Evolutionary conservation across 2,329 filamentous ascomycete species (phyloP).

Genomic region (Sarocladium oryzae): DNA sequence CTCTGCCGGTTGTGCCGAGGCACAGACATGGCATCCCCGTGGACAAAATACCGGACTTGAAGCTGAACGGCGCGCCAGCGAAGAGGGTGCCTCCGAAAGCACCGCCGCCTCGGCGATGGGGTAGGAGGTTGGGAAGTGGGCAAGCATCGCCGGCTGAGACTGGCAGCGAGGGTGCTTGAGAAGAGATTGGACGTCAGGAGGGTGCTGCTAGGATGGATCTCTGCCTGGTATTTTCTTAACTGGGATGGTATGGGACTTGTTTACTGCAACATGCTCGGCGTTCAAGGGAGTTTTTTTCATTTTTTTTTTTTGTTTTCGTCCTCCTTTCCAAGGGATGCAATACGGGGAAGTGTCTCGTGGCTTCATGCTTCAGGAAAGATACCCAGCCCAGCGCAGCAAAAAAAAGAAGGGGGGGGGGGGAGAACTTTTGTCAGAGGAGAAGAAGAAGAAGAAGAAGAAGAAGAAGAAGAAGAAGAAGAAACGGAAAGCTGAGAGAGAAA

Average conservation of each 20-base stretch:
- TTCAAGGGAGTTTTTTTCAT: no score
- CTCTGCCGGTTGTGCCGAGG: conserved; percentile 48
- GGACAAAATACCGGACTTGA: conserved; percentile 24
- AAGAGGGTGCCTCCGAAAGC: conserved; percentile 40
- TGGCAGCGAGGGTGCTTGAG: conserved; percentile 3
- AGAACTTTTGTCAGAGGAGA: no score
- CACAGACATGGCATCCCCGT: conserved; percentile 48
- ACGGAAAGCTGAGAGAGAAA: no score
- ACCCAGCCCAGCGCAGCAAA: no score
- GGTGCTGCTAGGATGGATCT: no score
- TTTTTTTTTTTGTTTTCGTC: background rate
- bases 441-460: no score
- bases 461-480: no score
- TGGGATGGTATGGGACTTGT: no score
- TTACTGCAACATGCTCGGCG: background rate
- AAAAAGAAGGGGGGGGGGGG: no score
- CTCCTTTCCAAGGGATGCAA: background rate
- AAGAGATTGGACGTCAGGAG: no score
- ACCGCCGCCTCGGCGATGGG: conserved; percentile 39
- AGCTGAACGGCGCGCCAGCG: conserved; percentile 18
- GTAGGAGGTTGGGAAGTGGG: conserved; percentile 29
- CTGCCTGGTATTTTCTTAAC: no score
- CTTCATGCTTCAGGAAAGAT: no score
- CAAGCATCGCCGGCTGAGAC: conserved; percentile 25
- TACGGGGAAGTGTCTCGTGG: background rate